Evolutionary conservation across 2,329 filamentous ascomycete species (phyloP).

Genomic region (Trichoderma sp.): DNA sequence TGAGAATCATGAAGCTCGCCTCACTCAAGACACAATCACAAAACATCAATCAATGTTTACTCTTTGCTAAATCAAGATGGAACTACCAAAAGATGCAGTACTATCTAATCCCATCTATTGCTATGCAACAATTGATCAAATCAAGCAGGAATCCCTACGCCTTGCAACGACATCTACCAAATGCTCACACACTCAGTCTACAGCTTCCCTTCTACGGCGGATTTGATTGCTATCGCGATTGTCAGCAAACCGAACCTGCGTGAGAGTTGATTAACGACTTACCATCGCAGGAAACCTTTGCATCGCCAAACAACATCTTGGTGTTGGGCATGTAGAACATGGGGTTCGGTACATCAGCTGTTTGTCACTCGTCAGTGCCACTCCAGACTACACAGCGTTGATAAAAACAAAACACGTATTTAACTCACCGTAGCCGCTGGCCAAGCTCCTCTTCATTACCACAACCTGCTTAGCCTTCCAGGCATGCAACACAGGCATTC

Average conservation of each 20-base stretch:
- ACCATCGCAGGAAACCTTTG: constrained; percentile 79
- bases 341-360: constrained; percentile 84
- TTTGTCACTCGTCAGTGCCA: constrained; percentile 21
- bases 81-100: constrained; percentile 1
- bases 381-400: neutral
- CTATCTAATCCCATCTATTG: constrained; percentile 20
- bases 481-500: constrained; percentile 87
- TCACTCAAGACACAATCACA: neutral
- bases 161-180: neutral
- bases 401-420: neutral
- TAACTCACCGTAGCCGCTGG: constrained; percentile 75
- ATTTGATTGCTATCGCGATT: constrained; percentile 37
- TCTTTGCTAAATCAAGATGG: neutral
- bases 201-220: constrained; percentile 37
- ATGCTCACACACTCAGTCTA: constrained; percentile 15
- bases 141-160: constrained; percentile 14
- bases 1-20: neutral
- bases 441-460: constrained; percentile 90
- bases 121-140: constrained; percentile 18
- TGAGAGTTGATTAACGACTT: constrained; percentile 28
- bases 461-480: constrained; percentile 94
- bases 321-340: constrained; percentile 92
- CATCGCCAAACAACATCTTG: constrained; percentile 90
- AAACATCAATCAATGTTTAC: neutral
- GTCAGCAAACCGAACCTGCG: constrained; percentile 24